A percentile compares a stretch with the other conserved stretches of the same genome.
These are phyloP conservation scores for Globisporangium okanoganense DNA, from an alignment of 352 stramenopile species.

Conservation along the genomic window DNA sequence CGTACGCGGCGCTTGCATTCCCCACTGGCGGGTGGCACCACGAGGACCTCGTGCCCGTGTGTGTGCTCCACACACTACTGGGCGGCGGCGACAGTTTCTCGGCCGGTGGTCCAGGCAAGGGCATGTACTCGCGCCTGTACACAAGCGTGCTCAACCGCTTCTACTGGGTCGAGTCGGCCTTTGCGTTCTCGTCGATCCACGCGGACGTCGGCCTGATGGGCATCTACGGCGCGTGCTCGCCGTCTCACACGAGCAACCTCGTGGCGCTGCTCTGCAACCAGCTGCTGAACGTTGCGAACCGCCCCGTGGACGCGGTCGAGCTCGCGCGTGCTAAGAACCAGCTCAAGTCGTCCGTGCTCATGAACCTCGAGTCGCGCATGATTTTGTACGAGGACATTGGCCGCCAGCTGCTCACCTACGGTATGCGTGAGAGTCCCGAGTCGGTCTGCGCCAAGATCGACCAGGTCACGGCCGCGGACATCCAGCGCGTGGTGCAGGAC, in stretches of 20 bases:
- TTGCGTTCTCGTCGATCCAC: conserved; percentile 97
- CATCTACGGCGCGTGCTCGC: conserved; percentile 88
- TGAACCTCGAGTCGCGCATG: conserved; percentile 97
- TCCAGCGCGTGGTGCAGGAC: conserved; percentile 75
- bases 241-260: conserved; percentile 89
- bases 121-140: conserved; percentile 99
- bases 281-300: conserved; percentile 85
- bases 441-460: conserved; percentile 88
- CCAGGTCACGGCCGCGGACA: conserved; percentile 76
- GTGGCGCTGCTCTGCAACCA: conserved; percentile 93
- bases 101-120: conserved; percentile 98
- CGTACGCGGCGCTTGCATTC: conserved; percentile 94
- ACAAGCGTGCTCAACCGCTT: conserved; percentile 96
- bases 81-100: conserved; percentile 98
- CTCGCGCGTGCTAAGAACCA: conserved; percentile 97
- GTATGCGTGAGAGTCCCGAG: conserved; percentile 87
- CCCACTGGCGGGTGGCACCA: conserved; percentile 96
- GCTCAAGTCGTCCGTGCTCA: conserved; percentile 98
- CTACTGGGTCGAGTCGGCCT: conserved; percentile 97
- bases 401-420: conserved; percentile 97
- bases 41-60: conserved; percentile 94
- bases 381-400: conserved; percentile 99
- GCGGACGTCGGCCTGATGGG: conserved; percentile 93
- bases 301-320: conserved; percentile 79
- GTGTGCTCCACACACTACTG: conserved; percentile 97